phyloP scores from a whole-genome alignment of 2,329 filamentous ascomycete genomes.

The Colletotrichum noveboracense region DNA sequence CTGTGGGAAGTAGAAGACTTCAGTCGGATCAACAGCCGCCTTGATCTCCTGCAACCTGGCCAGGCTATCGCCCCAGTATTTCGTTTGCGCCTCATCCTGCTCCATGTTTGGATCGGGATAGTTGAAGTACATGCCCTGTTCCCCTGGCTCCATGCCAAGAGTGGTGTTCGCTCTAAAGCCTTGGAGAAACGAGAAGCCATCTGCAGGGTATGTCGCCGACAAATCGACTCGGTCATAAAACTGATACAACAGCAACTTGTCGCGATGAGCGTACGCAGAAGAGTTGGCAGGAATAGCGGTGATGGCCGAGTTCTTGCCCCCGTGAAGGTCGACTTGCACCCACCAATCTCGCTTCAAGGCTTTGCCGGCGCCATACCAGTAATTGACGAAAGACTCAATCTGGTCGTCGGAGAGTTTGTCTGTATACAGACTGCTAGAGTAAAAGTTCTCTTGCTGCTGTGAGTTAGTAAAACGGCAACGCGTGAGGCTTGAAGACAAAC shows the following conservation, averaged over 20 bases:
- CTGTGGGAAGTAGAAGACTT: constrained; percentile 47
- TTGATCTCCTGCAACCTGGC: constrained; percentile 38
- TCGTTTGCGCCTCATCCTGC: constrained; percentile 33
- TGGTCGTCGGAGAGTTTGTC: constrained; percentile 26
- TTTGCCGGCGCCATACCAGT: constrained; percentile 30
- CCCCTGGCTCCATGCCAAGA: constrained; percentile 24
- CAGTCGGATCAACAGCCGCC: constrained; percentile 36
- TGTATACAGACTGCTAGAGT: constrained; percentile 32
- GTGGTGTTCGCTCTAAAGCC: constrained; percentile 39
- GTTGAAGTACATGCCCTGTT: constrained; percentile 47
- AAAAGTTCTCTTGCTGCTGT: constrained; percentile 30
- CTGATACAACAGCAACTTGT: constrained; percentile 56
- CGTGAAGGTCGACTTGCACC: constrained; percentile 37
- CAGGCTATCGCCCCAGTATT: constrained; percentile 43
- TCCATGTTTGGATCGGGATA: constrained; percentile 42
- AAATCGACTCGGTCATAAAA: constrained; percentile 41
- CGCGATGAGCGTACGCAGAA: constrained; percentile 43
- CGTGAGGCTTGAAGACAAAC: accelerated
- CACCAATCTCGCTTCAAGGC: constrained; percentile 34
- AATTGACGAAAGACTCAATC: constrained; percentile 27
- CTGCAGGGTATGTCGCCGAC: constrained; percentile 33
- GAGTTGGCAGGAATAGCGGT: constrained; percentile 24
- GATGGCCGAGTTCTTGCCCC: constrained; percentile 41
- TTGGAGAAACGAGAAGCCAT: constrained; percentile 37
- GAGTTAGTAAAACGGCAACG: not conserved